These are phyloP conservation scores for Russula lepida DNA, from an alignment of 768 basidiomycete genomes.

Conservation along the genomic window DNA sequence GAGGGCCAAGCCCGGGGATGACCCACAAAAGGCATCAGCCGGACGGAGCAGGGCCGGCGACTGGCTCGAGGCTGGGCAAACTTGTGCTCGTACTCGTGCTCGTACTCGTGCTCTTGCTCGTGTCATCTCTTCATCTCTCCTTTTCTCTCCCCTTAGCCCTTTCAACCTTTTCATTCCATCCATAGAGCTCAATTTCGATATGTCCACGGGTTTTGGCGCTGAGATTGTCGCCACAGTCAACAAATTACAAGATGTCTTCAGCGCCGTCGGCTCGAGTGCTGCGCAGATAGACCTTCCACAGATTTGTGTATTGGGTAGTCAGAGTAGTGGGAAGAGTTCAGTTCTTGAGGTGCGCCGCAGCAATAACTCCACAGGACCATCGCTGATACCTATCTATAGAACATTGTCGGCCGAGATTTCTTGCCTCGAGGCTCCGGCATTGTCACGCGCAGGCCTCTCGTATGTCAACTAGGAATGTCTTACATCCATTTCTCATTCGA, in stretches of 20 bases:
- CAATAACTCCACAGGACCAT: background rate
- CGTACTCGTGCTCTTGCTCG: background rate
- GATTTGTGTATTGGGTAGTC: slow-evolving; percentile 86
- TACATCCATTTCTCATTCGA: background rate
- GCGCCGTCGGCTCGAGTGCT: slow-evolving; percentile 69
- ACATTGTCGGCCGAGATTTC: slow-evolving; percentile 98
- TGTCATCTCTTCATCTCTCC: background rate
- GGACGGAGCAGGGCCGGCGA: background rate
- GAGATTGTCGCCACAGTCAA: slow-evolving; percentile 79
- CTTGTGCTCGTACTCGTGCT: no score
- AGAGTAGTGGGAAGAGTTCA: slow-evolving; percentile 91
- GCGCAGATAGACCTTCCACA: slow-evolving; percentile 83
- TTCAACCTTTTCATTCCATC: slow-evolving; percentile 4
- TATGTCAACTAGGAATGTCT: slow-evolving; percentile 31
- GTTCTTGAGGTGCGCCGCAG: slow-evolving; percentile 66
- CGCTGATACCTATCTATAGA: slow-evolving; percentile 41
- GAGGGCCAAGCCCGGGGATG: background rate
- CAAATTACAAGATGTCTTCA: slow-evolving; percentile 88
- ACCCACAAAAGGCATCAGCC: background rate
- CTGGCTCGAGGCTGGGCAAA: no score
- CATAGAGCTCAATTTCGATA: slow-evolving; percentile 19
- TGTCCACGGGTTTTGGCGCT: slow-evolving; percentile 60
- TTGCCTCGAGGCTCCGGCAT: slow-evolving; percentile 98
- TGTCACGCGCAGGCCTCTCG: slow-evolving; percentile 93
- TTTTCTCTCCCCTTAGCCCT: background rate